These are phyloP conservation scores for Hypoxylon sp. DNA, from an alignment of 2,329 filamentous ascomycete genomes.

Conservation along the genomic window DNA sequence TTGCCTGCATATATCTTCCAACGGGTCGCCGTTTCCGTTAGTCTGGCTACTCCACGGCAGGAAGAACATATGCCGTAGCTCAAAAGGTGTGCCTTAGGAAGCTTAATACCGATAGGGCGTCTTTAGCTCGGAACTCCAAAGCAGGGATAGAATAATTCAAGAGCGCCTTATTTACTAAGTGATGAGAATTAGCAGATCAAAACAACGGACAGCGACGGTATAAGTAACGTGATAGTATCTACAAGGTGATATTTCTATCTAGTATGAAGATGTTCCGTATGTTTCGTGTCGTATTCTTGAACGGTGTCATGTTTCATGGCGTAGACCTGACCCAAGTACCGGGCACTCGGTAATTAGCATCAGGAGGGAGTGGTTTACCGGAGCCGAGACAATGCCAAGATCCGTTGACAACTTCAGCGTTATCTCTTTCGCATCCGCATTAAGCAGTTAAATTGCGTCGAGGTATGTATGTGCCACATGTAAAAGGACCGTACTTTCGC, in stretches of 20 bases:
- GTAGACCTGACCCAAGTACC: neutral
- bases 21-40: slow-evolving; percentile 2
- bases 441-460: neutral
- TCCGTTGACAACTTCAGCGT: neutral
- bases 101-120: neutral
- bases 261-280: neutral
- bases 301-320: slow-evolving; percentile 10
- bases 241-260: neutral
- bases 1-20: neutral
- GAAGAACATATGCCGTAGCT: slow-evolving; percentile 1
- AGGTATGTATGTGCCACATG: neutral
- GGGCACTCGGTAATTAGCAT: neutral
- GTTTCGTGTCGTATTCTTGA: slow-evolving; percentile 8
- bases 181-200: neutral
- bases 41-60: neutral
- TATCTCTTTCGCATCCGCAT: neutral
- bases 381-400: slow-evolving; percentile 3
- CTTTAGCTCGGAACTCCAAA: neutral
- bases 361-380: slow-evolving; percentile 6
- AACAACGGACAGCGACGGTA: neutral
- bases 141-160: neutral
- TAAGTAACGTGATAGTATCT: neutral
- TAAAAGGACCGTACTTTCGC: slow-evolving; percentile 31
- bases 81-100: neutral
- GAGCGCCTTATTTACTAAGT: neutral